Evolutionary conservation across 1,284 basidiomycete species (phyloP).

Genomic region (Naganishia liquefaciens): DNA sequence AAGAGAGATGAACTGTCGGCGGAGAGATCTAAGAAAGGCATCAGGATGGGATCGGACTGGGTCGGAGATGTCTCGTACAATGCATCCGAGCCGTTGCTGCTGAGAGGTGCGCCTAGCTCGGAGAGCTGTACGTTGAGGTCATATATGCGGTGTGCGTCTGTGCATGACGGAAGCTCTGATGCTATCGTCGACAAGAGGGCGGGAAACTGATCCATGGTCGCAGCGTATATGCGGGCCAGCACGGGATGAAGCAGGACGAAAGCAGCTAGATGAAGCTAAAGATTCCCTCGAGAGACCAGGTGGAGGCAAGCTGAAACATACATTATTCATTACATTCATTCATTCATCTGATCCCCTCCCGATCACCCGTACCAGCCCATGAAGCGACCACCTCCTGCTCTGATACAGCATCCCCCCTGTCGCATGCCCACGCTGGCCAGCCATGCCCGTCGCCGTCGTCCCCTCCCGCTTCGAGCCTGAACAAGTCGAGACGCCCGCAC

Average conservation of each 20-base stretch:
- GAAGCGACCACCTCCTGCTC: background rate
- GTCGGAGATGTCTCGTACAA: background rate
- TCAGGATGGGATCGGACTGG: background rate
- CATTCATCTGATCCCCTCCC: background rate
- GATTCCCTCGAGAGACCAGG: conserved; percentile 1
- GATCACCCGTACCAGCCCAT: background rate
- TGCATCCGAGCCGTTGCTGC: conserved; percentile 5
- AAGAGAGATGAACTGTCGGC: background rate
- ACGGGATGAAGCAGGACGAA: background rate
- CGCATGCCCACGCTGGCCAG: background rate
- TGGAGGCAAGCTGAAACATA: conserved; percentile 12
- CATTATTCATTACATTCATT: too few species aligned
- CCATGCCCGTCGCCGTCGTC: conserved; percentile 23
- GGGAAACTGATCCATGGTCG: background rate
- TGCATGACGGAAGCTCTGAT: background rate
- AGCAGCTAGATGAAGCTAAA: background rate
- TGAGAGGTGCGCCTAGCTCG: background rate
- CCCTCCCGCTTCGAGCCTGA: conserved; percentile 26
- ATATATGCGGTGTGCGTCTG: conserved; percentile 2
- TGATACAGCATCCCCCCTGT: background rate
- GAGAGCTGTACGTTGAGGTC: conserved; percentile 1
- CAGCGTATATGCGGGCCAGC: background rate
- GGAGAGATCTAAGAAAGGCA: background rate
- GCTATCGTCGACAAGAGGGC: background rate
- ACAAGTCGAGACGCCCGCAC: conserved; percentile 24